Percentiles rank a stretch among this genome's conserved stretches.
Conservation (phyloP, 352 stramenopile species). For the Pythium dissotocum region DNA sequence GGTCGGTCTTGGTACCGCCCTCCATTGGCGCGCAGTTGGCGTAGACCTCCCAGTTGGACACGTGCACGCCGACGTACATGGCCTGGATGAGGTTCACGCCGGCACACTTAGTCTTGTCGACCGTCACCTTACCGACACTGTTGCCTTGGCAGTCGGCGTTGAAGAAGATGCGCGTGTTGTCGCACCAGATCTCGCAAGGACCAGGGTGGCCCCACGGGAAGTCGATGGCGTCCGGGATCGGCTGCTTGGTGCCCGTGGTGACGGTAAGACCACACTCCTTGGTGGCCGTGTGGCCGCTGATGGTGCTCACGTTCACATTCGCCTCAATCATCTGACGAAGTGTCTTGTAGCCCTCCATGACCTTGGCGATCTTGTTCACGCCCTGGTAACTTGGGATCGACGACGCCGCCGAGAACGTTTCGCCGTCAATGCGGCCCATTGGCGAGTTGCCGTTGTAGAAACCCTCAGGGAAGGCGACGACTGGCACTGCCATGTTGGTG, state of each 20-base stretch:
- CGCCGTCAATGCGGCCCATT: conserved; percentile 16
- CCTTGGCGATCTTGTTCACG: conserved; percentile 17
- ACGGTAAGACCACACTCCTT: conserved; percentile 15
- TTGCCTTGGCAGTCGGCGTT: conserved; percentile 9
- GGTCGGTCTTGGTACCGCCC: conserved; percentile 1
- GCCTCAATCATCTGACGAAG: conserved; percentile 11
- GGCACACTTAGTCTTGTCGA: neutral
- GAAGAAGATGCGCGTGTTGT: conserved; percentile 7
- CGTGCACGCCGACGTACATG: conserved; percentile 22
- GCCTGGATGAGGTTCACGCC: conserved; percentile 14
- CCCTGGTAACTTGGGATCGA: conserved; percentile 13
- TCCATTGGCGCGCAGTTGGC: conserved; percentile 2
- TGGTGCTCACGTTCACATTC: conserved; percentile 9
- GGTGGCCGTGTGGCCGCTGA: conserved; percentile 8
- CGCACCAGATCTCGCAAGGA: no score
- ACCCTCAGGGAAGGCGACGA: conserved; percentile 6
- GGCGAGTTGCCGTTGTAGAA: conserved; percentile 20
- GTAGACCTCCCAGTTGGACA: conserved; percentile 20
- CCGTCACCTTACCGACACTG: neutral
- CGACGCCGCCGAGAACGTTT: neutral
- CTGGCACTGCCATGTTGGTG: conserved; percentile 18
- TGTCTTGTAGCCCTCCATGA: conserved; percentile 12
- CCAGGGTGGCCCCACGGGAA: conserved; percentile 18
- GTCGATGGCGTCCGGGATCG: conserved; percentile 8
- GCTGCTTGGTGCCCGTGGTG: conserved; percentile 7